phyloP scores from a whole-genome alignment of 805 yeast species.

The Pichia kluyveri region DNA sequence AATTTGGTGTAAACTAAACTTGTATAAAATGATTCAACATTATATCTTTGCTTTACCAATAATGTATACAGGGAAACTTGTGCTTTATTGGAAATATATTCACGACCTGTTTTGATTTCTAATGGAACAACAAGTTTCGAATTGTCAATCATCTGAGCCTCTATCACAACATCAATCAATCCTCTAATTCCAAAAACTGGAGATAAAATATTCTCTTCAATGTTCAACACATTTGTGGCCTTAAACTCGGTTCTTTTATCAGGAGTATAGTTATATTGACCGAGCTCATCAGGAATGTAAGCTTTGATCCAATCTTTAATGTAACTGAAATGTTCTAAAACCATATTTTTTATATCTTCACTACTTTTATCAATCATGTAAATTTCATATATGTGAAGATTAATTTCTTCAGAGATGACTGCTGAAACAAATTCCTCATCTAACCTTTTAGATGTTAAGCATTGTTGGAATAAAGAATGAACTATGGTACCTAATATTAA shows the following conservation, averaged over 20 bases:
- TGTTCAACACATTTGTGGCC: conserved; percentile 60
- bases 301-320: conserved; percentile 44
- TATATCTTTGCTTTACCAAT: conserved; percentile 71
- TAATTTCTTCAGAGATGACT: conserved; percentile 24
- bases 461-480: conserved; percentile 64
- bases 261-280: neutral
- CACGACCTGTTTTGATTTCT: conserved; percentile 83
- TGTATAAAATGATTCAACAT: conserved; percentile 53
- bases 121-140: conserved; percentile 61
- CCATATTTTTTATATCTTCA: conserved; percentile 33
- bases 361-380: conserved; percentile 45
- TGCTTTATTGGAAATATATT: conserved; percentile 64
- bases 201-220: conserved; percentile 90
- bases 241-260: conserved; percentile 32
- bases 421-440: conserved; percentile 29
- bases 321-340: conserved; percentile 41
- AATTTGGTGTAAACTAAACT: conserved; percentile 68
- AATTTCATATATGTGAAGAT: conserved; percentile 29
- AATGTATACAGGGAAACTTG: conserved; percentile 80
- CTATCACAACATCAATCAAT: conserved; percentile 78
- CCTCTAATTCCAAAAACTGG: conserved; percentile 88
- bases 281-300: conserved; percentile 24
- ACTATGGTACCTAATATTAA: conserved; percentile 75
- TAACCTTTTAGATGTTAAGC: conserved; percentile 34
- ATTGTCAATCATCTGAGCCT: conserved; percentile 37